Evolutionary conservation across 1,284 basidiomycete genomes (phyloP), one percentile per base, ranked within the genome.

Genomic region (Hortiboletus rubellus): DNA sequence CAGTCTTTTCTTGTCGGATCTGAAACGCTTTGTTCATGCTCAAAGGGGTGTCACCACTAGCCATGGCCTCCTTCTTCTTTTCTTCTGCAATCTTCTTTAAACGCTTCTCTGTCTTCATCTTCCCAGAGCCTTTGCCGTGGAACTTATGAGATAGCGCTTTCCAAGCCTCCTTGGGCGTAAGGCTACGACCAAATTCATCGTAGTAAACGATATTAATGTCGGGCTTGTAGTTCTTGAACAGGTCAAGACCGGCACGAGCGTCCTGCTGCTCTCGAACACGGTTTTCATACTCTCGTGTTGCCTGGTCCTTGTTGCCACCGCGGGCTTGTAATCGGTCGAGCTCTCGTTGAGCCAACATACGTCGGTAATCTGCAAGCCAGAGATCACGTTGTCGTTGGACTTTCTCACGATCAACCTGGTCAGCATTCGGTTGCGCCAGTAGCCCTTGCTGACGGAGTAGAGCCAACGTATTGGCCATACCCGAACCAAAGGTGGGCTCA

Each of bases 131-230:
- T 74, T 97, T 97, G 38, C 95, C 95, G 66, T 98, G 95, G 84
- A 97, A 97, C 70, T 93, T 92, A 74, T 98, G 95, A 52, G 90
- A 93, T 51, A 97, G 77, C 24, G 91, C 92, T 76, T 96, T 96
- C 94, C 95, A 97, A 14, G 95, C 94, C 76, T 99, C 97, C 79
- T 98, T 98, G 36, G 89, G 87, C 27, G 91, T 92, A 71, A 98
- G 79, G 60, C 81, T 74, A 22, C 95, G 82, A n/a, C 97, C 97
- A 70, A 94, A 93, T 74, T 97, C 95, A 72, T 99, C 97, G 64
- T 96, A 91, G 74, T 99, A 99, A 58, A 91, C 91, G 69, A 99
- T 93, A 62, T 96, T 93, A 66, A 99, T 83, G 73, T 97, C 95
- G 2, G 97, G 97, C 75, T 96, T 97, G 81, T 99, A 99, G 70